A percentile compares a stretch with the other conserved stretches of the same genome.
Conservation (phyloP, 805 yeast genomes). For the Sugiyamaella americana region DNA sequence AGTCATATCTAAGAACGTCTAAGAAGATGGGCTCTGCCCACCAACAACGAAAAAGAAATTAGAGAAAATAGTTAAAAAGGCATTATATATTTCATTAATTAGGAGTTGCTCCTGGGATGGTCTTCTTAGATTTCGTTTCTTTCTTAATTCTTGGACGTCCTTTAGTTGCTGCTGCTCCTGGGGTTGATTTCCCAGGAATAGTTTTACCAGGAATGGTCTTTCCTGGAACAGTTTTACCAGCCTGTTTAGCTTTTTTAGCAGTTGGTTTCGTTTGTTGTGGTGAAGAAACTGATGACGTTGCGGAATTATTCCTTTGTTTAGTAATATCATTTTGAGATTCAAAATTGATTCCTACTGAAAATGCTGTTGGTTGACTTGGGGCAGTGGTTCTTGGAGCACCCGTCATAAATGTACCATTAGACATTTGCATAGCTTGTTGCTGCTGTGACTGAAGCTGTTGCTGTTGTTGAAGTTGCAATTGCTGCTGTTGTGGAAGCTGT, state of each 20-base stretch:
- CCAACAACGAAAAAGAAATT: too few species aligned
- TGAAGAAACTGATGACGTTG: not conserved
- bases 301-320: not conserved
- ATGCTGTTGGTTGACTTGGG: not conserved
- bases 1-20: too few species aligned
- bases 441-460: slow-evolving; percentile 23
- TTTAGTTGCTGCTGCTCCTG: slow-evolving; percentile 1
- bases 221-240: slow-evolving; percentile 5
- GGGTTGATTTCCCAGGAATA: not conserved
- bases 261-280: not conserved
- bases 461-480: slow-evolving; percentile 25
- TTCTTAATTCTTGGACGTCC: not conserved
- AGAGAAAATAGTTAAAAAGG: too few species aligned
- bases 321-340: not conserved
- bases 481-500: slow-evolving; percentile 29
- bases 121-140: not conserved
- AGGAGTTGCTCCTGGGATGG: not conserved
- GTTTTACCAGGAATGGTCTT: not conserved
- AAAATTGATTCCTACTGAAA: not conserved
- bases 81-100: too few species aligned
- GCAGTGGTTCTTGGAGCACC: not conserved
- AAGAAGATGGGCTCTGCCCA: too few species aligned
- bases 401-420: not conserved
- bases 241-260: not conserved
- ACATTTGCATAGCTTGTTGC: slow-evolving; percentile 8